Base-by-base conservation (phyloP, 495 filamentous ascomycete genomes). In the Chaetomium fimeti region DNA sequence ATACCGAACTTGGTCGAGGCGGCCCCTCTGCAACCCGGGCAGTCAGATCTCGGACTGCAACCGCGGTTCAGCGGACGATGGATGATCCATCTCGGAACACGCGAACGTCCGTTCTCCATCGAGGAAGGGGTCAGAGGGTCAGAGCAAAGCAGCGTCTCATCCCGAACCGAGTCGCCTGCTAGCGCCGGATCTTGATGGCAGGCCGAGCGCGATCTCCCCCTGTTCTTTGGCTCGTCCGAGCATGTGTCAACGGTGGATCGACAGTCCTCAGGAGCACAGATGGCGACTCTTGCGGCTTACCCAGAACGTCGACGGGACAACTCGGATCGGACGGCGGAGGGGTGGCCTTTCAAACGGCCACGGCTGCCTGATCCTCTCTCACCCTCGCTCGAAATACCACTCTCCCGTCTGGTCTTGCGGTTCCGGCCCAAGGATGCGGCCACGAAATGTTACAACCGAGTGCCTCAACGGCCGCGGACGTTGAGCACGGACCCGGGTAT, bases 211-310 rank as follows among this genome's bases (percentile, higher is more conserved):
- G 24, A 22, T n/a, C 38, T 13, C 27, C 51, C 51, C 43, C 6
- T 61, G 38, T 24, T 40, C 25, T 56, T 56, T 48, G 5, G 52
- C 51, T 25, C 32, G 49, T 22, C 63, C 57, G 29, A 24, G n/a
- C n/a, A 38, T n/a, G 63, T 61, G 40, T 56, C 57, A 51, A 42
- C 40, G 16, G 49, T 61, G 57, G 49, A 32, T 60, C 63, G 36
- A 24, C 38, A 20, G 13, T 27, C 43, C 24, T n/a, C 55, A 51
- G 47, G 27, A 64, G 7, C 55, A n/a, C 47, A 12, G 60, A 12
- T 43, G 53, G 22, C 20, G n/a, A 28, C 24, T 2, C 32, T 43
- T 29, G 28, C 32, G 53, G 56, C 8, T 43, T 60, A 52, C 43
- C 25, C 20, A 64, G 32, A 54, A 49, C 8, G 56, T 53, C 47